A percentile compares a stretch with the other conserved stretches of the same genome.
Evolutionary conservation across 768 basidiomycete genomes (phyloP).

Genomic region (Brasilioporus rufonigricans): DNA sequence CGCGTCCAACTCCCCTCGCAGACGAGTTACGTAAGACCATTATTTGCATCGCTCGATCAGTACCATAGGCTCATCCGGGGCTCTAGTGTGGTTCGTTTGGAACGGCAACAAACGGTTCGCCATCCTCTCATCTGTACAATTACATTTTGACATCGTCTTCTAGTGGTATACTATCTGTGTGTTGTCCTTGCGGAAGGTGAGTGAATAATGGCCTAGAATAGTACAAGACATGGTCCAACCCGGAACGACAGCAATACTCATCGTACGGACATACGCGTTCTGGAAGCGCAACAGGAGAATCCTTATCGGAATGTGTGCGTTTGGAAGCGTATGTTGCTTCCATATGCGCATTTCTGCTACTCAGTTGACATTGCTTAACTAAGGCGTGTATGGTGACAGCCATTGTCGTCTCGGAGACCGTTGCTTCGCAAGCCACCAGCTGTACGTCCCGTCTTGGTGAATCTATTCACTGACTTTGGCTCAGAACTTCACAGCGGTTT

Average conservation of each 20-base stretch:
- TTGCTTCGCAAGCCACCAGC: not conserved
- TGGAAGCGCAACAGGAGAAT: conserved; percentile 18
- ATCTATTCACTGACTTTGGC: not conserved
- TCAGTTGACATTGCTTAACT: not conserved
- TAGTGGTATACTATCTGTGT: conserved; percentile 16
- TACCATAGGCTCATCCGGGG: not conserved
- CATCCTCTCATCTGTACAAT: not conserved
- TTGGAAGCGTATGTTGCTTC: conserved; percentile 8
- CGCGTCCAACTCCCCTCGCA: not conserved
- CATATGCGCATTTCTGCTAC: not conserved
- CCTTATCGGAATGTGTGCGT: conserved; percentile 13
- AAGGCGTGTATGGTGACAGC: conserved; percentile 7
- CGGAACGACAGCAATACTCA: conserved; percentile 10
- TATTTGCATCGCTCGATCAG: not conserved
- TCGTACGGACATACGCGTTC: conserved; percentile 19
- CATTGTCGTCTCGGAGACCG: conserved; percentile 8
- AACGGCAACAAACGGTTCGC: conserved; percentile 6
- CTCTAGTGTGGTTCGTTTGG: conserved; percentile 14
- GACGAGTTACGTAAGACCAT: conserved; percentile 6
- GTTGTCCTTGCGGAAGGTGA: conserved; percentile 18
- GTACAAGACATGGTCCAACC: not conserved
- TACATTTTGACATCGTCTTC: not conserved
- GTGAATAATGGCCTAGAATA: not conserved
- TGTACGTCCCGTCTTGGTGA: not conserved
- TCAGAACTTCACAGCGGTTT: conserved; percentile 4